These are phyloP conservation scores for Colletotrichum tropicale DNA, from an alignment of 2,329 filamentous ascomycete species.

Conservation along the genomic window DNA sequence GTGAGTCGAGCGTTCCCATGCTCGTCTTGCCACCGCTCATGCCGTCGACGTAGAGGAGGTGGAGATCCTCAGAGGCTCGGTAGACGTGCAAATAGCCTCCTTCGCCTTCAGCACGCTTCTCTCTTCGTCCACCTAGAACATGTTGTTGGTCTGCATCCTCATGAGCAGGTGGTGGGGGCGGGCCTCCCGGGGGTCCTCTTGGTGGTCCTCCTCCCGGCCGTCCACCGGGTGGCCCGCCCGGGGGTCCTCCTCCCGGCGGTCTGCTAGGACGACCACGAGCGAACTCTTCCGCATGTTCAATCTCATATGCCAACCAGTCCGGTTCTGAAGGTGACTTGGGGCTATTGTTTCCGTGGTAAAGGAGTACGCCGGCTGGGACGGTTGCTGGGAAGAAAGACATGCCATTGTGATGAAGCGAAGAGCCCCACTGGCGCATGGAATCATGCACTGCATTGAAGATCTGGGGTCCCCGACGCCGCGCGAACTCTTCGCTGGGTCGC, in stretches of 20 bases:
- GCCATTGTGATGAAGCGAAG: slow-evolving; percentile 66
- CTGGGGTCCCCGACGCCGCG: not conserved
- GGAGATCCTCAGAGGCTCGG: slow-evolving; percentile 46
- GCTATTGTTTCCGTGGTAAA: slow-evolving; percentile 60
- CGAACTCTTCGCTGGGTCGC: not conserved
- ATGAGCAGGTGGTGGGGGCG: not conserved
- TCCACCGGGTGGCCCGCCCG: not conserved
- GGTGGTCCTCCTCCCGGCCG: not conserved
- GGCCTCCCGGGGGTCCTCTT: not conserved
- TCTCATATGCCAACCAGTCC: slow-evolving; percentile 68
- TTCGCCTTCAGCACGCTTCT: not conserved
- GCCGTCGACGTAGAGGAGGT: slow-evolving; percentile 63
- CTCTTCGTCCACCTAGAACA: not conserved
- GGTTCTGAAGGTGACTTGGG: slow-evolving; percentile 49
- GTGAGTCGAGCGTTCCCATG: slow-evolving; percentile 59
- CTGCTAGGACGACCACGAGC: slow-evolving; percentile 31
- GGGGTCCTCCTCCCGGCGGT: not conserved
- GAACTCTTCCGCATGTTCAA: slow-evolving; percentile 65
- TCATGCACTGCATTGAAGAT: slow-evolving; percentile 68
- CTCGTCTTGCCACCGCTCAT: slow-evolving; percentile 58
- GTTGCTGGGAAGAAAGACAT: slow-evolving; percentile 64
- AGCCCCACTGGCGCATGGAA: slow-evolving; percentile 68
- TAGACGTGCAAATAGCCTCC: slow-evolving; percentile 61
- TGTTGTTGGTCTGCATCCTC: not conserved
- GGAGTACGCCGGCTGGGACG: slow-evolving; percentile 56